Base-by-base conservation (phyloP, 164 flowering plant species). In the Umbellularia californica region DNA sequence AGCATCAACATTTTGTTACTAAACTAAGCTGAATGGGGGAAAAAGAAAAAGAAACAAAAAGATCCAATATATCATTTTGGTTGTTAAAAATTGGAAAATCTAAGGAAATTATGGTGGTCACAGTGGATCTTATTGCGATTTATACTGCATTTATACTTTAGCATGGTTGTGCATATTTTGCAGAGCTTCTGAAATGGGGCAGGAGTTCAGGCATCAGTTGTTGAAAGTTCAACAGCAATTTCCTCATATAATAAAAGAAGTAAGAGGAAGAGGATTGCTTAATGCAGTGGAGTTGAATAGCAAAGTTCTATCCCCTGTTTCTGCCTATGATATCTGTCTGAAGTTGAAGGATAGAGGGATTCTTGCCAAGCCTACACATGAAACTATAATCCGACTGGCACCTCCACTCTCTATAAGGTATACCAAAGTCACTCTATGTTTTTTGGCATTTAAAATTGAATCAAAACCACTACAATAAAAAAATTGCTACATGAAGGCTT, bases 351-450 rank as follows among this genome's bases (percentile, higher is more conserved):
- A 89, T 67, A 90, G 98, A 84, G 97, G 98, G 74, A 83, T 93
- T 84, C 97, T 95, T 80, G 97, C 99, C 3, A 95, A 95, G 84
- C 97, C 99, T 28, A 94, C 99, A 7, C 98, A 93, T 78, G 82
- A 90, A 75, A 85, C 95, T 35, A 90, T 91, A 58, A 92, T 95
- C 65, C 85, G 99, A 65, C 78, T 95, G 65, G 95, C 98, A n/a
- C 99, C 99, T 73, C 99, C 99, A 13, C 93, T 93, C 20, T 88
- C 87, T 71, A 84, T 95, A 60, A 92, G 99, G 99, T 55, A 55
- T 55, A 15, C 60, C 60, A 55, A 55, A 55, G 20, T 55, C 20
- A 19, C n/a, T 55, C 5, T 55, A 14, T 55, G 60, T 15, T 17
- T 52, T 20, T n/a, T 55, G 47, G 47, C 47, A 7, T 41, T 41